Evolutionary conservation across 352 stramenopile species (phyloP).

Genomic region (Pythium phragmiticola): DNA sequence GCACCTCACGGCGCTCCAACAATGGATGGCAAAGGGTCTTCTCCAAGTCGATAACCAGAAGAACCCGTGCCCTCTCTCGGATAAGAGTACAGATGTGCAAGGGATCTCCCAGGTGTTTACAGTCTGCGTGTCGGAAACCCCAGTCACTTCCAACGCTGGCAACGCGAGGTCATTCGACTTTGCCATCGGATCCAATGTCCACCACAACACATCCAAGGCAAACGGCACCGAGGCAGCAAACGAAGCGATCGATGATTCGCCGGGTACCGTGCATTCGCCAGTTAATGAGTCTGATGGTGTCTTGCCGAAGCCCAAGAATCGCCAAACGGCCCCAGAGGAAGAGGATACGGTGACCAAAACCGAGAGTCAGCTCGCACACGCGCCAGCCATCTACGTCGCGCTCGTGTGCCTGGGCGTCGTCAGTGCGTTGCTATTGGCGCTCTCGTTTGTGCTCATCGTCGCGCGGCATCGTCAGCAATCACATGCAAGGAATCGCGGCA

Average conservation of each 20-base stretch:
- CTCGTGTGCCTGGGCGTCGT: conserved; percentile 14
- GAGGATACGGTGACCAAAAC: conserved; percentile 5
- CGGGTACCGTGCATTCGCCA: conserved; percentile 10
- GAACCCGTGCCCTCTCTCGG: conserved; percentile 8
- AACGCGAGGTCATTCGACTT: background rate
- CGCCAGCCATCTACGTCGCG: conserved; percentile 12
- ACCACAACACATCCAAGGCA: background rate
- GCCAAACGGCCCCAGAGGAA: background rate
- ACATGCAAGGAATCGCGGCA: background rate
- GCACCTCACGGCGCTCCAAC: conserved; percentile 28
- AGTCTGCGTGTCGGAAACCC: conserved; percentile 22
- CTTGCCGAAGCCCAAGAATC: background rate
- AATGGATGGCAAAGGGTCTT: conserved; percentile 35
- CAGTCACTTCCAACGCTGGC: background rate
- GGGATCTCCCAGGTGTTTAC: conserved; percentile 30
- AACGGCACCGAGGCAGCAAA: background rate
- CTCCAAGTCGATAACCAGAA: conserved; percentile 37
- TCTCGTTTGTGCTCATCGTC: conserved; percentile 9
- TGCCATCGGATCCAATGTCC: background rate
- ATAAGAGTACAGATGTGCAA: conserved; percentile 14
- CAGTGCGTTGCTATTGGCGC: background rate
- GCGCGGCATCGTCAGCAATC: conserved; percentile 4
- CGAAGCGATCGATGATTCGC: conserved; percentile 1
- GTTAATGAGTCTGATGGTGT: conserved; percentile 1
- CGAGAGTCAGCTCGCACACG: background rate